Evolutionary conservation across 2,329 filamentous ascomycete genomes (phyloP).

Genomic region (Sporothrix sp.): DNA sequence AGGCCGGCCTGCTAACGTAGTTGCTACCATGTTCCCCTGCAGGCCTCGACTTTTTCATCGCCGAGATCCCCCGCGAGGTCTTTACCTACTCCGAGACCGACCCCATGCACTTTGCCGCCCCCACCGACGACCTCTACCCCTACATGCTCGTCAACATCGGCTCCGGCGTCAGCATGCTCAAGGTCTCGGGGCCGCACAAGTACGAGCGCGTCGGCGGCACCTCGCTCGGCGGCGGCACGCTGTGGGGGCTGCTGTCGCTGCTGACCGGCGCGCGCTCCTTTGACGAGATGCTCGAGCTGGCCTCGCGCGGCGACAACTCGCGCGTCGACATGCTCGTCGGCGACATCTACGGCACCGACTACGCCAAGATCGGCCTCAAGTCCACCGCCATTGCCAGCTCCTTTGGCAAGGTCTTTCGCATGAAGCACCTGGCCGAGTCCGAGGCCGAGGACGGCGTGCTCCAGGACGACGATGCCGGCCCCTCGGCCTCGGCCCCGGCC

Average conservation of each 20-base stretch:
- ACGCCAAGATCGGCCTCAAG: constrained; percentile 92
- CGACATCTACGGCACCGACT: constrained; percentile 94
- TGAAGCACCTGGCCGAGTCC: constrained; percentile 75
- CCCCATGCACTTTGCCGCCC: constrained; percentile 79
- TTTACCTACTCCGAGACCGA: constrained; percentile 91
- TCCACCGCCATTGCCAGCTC: constrained; percentile 91
- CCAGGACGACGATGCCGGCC: constrained; percentile 34
- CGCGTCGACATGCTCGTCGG: constrained; percentile 95
- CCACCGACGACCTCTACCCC: constrained; percentile 62
- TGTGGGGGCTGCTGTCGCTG: constrained; percentile 88
- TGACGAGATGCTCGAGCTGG: constrained; percentile 91
- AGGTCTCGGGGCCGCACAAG: constrained; percentile 79
- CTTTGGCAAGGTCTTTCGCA: constrained; percentile 92
- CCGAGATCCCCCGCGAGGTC: constrained; percentile 91
- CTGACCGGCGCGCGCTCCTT: constrained; percentile 92
- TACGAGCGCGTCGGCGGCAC: constrained; percentile 91
- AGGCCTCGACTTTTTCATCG: constrained; percentile 98
- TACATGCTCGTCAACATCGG: constrained; percentile 98
- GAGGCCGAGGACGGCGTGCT: constrained; percentile 58
- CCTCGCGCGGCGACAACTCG: constrained; percentile 82
- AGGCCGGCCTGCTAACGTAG: not conserved
- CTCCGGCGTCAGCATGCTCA: constrained; percentile 93
- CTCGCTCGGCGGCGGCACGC: constrained; percentile 88
- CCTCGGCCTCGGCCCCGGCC: constrained; percentile 27
- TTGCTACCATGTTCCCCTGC: not conserved